Evolutionary conservation across 2,329 filamentous ascomycete genomes (phyloP).

Genomic region (Scedosporium aurantiacum): DNA sequence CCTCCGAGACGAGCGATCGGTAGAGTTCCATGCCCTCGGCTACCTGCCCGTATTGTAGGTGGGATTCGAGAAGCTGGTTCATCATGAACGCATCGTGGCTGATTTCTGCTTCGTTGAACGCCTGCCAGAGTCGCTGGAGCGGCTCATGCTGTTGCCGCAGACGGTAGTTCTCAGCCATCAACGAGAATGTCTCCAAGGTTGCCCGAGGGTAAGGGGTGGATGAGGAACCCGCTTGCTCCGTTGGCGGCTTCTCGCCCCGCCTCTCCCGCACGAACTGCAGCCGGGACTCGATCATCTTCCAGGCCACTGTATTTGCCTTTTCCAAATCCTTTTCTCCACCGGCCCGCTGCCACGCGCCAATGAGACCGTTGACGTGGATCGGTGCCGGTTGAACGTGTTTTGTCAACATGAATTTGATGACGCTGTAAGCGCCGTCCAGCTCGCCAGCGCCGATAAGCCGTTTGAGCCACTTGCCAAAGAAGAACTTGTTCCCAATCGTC

Average conservation of each 20-base stretch:
- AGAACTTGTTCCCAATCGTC: conserved; percentile 58
- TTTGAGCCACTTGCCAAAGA: conserved; percentile 83
- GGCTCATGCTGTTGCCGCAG: conserved; percentile 45
- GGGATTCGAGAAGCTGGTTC: conserved; percentile 64
- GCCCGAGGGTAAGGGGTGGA: conserved; percentile 39
- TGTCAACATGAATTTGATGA: conserved; percentile 65
- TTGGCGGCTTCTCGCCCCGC: conserved; percentile 8
- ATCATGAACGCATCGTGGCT: conserved; percentile 62
- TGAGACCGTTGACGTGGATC: conserved; percentile 70
- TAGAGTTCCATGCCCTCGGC: conserved; percentile 46
- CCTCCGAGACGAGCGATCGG: conserved; percentile 36
- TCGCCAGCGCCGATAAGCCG: conserved; percentile 64
- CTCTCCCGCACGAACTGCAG: conserved; percentile 49
- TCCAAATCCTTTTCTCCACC: conserved; percentile 41
- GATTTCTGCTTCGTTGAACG: conserved; percentile 53
- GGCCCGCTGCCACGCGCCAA: conserved; percentile 66
- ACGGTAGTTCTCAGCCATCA: conserved; percentile 63
- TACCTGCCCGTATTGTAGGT: conserved; percentile 47
- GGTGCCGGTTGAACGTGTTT: conserved; percentile 57
- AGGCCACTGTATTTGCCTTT: conserved; percentile 58
- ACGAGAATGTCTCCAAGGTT: conserved; percentile 66
- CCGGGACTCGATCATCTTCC: conserved; percentile 64
- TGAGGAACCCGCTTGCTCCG: background rate
- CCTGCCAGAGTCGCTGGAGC: conserved; percentile 49
- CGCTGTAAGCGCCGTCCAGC: conserved; percentile 57